phyloP scores from a whole-genome alignment of 306 rosid species.

The Cicer pinnatifidum region DNA sequence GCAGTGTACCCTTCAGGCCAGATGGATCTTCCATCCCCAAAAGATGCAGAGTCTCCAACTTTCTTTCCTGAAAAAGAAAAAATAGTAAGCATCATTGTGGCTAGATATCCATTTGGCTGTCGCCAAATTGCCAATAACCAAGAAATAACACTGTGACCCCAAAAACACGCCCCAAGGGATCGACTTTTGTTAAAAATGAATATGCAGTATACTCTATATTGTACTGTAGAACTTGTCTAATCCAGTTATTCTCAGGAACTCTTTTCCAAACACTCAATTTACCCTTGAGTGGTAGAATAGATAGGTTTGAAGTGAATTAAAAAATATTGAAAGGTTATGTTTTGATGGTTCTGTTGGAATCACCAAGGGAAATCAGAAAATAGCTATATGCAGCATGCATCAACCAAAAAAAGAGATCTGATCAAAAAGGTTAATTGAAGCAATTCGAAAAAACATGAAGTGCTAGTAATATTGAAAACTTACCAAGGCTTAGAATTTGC shows the following conservation, averaged over 20 bases:
- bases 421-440: neutral
- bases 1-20: constrained; percentile 99
- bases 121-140: constrained; percentile 34
- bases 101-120: constrained; percentile 25
- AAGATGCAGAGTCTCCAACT: constrained; percentile 71
- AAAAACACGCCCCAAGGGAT: neutral
- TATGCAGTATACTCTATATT: neutral
- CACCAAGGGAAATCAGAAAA: constrained; percentile 28
- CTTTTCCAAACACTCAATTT: constrained; percentile 13
- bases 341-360: constrained; percentile 37
- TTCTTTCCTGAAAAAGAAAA: constrained; percentile 68
- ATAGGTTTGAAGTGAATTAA: constrained; percentile 23
- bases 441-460: constrained; percentile 27
- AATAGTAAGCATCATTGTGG: constrained; percentile 14
- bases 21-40: constrained; percentile 62
- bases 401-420: neutral
- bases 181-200: constrained; percentile 20
- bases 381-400: constrained; percentile 29
- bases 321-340: constrained; percentile 15
- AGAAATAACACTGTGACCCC: constrained; percentile 38
- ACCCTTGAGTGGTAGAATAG: constrained; percentile 12
- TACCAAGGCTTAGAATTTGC: constrained; percentile 82
- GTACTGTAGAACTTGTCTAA: constrained; percentile 6
- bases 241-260: constrained; percentile 25
- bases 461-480: constrained; percentile 38